phyloP scores from a whole-genome alignment of 2,329 filamentous ascomycete genomes.

The Ceratocystis variospora region DNA sequence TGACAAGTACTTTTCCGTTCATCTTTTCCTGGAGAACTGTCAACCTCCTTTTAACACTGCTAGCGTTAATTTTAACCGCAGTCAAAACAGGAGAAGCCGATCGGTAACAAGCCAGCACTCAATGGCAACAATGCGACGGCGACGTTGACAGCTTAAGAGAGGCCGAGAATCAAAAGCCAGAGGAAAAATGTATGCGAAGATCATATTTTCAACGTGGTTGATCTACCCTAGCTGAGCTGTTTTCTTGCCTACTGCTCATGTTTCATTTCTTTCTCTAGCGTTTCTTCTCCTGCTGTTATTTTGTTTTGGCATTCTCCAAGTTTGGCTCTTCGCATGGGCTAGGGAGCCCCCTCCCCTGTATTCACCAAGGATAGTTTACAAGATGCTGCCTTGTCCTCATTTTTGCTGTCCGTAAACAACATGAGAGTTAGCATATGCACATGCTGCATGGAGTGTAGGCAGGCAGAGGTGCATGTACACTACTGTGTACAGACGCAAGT shows the following conservation, averaged over 20 bases:
- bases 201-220: not conserved
- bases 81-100: not conserved
- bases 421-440: not conserved
- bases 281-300: not conserved
- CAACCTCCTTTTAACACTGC: not conserved
- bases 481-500: not conserved
- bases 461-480: not conserved
- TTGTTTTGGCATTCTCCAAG: not conserved
- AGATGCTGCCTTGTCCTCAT: not conserved
- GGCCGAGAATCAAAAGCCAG: not conserved
- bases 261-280: slow-evolving; percentile 3
- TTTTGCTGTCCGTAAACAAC: not conserved
- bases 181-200: not conserved
- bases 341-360: not conserved
- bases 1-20: no score
- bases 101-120: no score
- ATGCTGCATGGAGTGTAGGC: not conserved
- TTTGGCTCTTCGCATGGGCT: not conserved
- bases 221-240: not conserved
- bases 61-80: not conserved
- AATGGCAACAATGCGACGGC: not conserved
- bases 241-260: not conserved
- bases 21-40: not conserved
- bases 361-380: not conserved
- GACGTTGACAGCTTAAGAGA: not conserved